A percentile compares a stretch with the other conserved stretches of the same genome.
Evolutionary conservation across 345 rosid species (phyloP).

Genomic region (Microthlaspi erraticum): DNA sequence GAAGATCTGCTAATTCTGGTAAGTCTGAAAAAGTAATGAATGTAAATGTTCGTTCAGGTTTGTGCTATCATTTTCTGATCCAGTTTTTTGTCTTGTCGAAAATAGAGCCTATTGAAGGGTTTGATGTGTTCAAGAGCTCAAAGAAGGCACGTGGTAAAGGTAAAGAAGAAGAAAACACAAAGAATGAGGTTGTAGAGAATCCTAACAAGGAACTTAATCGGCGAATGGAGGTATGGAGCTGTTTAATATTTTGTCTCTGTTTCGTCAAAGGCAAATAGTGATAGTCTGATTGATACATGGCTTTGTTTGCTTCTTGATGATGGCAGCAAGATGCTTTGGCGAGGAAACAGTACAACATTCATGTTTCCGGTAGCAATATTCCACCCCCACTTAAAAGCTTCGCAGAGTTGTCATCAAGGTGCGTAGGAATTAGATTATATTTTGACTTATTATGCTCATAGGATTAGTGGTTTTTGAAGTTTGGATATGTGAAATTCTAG

Average conservation of each 20-base stretch:
- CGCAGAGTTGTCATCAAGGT: slow-evolving; percentile 73
- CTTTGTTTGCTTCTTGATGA: neutral
- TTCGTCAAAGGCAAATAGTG: slow-evolving; percentile 20
- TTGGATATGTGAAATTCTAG: neutral
- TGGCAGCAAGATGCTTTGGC: slow-evolving; percentile 67
- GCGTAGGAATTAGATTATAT: slow-evolving; percentile 22
- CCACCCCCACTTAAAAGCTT: slow-evolving; percentile 81
- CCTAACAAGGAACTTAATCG: slow-evolving; percentile 61
- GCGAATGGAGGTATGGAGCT: slow-evolving; percentile 67
- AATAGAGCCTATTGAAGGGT: slow-evolving; percentile 70
- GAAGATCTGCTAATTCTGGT: slow-evolving; percentile 61
- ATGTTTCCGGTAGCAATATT: slow-evolving; percentile 74
- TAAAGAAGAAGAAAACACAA: slow-evolving; percentile 44
- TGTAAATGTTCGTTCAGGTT: neutral
- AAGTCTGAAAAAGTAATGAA: neutral
- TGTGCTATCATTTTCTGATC: neutral
- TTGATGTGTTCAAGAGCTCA: slow-evolving; percentile 73
- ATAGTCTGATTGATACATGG: slow-evolving; percentile 10
- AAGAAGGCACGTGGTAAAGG: slow-evolving; percentile 36
- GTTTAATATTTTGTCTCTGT: neutral
- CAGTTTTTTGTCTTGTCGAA: neutral
- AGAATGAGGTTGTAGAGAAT: slow-evolving; percentile 41
- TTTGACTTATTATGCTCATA: slow-evolving; percentile 14
- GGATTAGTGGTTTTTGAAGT: slow-evolving; percentile 24
- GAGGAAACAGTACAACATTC: slow-evolving; percentile 75